phyloP scores from a whole-genome alignment of 225 moss, liverwort and hornwort species.

The Pleurozium schreberi region DNA sequence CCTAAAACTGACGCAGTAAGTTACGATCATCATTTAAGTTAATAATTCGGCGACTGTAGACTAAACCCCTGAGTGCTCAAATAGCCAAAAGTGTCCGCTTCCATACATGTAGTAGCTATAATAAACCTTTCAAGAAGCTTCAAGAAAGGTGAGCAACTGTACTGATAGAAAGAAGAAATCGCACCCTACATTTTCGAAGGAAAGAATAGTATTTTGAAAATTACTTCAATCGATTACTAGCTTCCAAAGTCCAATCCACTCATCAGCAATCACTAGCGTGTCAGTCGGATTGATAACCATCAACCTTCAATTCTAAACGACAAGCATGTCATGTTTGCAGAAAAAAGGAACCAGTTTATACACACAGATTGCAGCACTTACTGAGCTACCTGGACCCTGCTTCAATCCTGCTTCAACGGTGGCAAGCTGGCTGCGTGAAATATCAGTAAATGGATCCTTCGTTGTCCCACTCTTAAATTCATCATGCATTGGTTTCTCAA shows the following conservation, averaged over 20 bases:
- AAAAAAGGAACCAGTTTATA: not conserved
- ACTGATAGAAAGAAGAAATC: not conserved
- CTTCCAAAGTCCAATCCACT: not conserved
- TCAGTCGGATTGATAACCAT: not conserved
- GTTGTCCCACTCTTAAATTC: not conserved
- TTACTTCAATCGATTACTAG: not conserved
- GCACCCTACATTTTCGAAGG: not conserved
- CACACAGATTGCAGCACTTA: conserved; percentile 20
- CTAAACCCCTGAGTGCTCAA: not conserved
- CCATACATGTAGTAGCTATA: not conserved
- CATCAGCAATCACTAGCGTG: not conserved
- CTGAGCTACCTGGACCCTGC: conserved; percentile 19
- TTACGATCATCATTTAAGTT: not conserved
- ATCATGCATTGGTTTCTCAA: conserved; percentile 4
- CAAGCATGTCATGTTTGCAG: not conserved
- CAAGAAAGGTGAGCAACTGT: not conserved
- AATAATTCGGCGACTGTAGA: not conserved
- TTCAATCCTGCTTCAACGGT: conserved; percentile 3
- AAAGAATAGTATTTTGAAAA: not conserved
- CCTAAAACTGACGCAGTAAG: not conserved
- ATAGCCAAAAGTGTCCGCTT: not conserved
- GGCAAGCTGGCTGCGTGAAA: conserved; percentile 11
- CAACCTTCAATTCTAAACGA: not conserved
- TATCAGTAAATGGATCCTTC: not conserved
- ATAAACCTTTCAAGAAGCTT: not conserved